phyloP scores from a whole-genome alignment of 768 basidiomycete species.

The Boletales sp. region DNA sequence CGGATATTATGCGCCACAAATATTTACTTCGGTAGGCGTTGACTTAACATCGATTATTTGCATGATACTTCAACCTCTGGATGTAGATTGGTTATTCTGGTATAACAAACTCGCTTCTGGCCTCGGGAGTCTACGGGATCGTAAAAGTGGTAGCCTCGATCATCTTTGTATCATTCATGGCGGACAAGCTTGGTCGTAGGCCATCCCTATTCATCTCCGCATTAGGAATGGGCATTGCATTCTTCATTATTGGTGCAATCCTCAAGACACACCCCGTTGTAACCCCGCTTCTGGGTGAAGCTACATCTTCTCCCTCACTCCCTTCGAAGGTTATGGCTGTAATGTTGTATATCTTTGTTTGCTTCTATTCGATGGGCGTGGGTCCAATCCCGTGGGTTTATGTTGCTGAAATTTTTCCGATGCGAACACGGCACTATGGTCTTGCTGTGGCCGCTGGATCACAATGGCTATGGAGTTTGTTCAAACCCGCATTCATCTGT shows the following conservation, averaged over 20 bases:
- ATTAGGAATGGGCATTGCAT: slow-evolving; percentile 72
- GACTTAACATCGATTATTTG: background rate
- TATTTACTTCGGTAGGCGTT: slow-evolving; percentile 32
- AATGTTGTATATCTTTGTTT: slow-evolving; percentile 82
- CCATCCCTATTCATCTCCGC: slow-evolving; percentile 69
- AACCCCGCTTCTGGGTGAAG: slow-evolving; percentile 39
- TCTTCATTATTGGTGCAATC: slow-evolving; percentile 83
- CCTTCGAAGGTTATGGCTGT: slow-evolving; percentile 80
- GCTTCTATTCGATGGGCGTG: slow-evolving; percentile 87
- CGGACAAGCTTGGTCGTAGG: slow-evolving; percentile 70
- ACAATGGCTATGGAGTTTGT: slow-evolving; percentile 79
- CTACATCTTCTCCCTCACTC: slow-evolving; percentile 42
- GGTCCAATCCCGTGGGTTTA: slow-evolving; percentile 68
- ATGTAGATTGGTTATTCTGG: slow-evolving; percentile 63
- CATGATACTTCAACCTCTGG: background rate
- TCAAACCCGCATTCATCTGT: background rate
- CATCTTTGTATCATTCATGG: slow-evolving; percentile 63
- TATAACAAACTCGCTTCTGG: slow-evolving; percentile 57
- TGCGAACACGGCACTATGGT: slow-evolving; percentile 78
- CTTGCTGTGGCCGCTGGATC: slow-evolving; percentile 69
- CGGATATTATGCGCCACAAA: too few species aligned
- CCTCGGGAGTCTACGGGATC: slow-evolving; percentile 69
- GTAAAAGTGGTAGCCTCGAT: slow-evolving; percentile 66
- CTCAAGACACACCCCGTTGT: slow-evolving; percentile 66
- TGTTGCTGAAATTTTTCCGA: slow-evolving; percentile 84